Evolutionary conservation across 1,139 yeast genomes (phyloP).

Genomic region (Debaryomyces sp.): DNA sequence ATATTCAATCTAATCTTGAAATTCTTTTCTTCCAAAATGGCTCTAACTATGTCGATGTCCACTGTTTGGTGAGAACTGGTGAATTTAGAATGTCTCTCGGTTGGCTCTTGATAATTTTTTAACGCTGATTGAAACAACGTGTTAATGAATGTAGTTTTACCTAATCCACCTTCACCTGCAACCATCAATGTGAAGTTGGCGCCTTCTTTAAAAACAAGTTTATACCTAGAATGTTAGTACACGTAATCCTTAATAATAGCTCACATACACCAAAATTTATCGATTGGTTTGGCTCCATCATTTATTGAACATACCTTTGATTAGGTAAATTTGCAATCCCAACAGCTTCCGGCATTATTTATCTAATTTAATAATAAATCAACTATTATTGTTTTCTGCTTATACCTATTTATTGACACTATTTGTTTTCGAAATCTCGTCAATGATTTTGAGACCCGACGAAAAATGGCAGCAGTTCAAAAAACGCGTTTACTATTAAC

Average conservation of each 20-base stretch:
- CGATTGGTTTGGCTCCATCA: not conserved
- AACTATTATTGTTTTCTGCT: not conserved
- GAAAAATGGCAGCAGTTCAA: conserved; percentile 2
- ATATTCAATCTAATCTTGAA: conserved; percentile 84
- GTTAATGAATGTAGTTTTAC: conserved; percentile 92
- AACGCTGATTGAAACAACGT: conserved; percentile 81
- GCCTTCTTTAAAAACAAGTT: conserved; percentile 85
- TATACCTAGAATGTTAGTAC: conserved; percentile 54
- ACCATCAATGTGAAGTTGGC: conserved; percentile 92
- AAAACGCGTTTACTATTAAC: not conserved
- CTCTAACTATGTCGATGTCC: conserved; percentile 87
- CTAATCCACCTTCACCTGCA: conserved; percentile 94
- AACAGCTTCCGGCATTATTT: conserved; percentile 54
- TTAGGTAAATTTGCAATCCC: conserved; percentile 93
- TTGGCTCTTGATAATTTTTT: conserved; percentile 65
- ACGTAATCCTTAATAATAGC: conserved; percentile 7
- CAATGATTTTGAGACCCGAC: conserved; percentile 2
- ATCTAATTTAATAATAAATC: not conserved
- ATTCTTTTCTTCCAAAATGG: conserved; percentile 89
- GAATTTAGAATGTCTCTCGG: conserved; percentile 68
- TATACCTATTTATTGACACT: not conserved
- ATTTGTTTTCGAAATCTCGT: conserved; percentile 6
- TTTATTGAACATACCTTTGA: conserved; percentile 63
- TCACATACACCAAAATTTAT: not conserved
- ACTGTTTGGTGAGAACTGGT: conserved; percentile 75